phyloP scores from a whole-genome alignment of 2,329 filamentous ascomycete species.

The Aschersonia sp. region DNA sequence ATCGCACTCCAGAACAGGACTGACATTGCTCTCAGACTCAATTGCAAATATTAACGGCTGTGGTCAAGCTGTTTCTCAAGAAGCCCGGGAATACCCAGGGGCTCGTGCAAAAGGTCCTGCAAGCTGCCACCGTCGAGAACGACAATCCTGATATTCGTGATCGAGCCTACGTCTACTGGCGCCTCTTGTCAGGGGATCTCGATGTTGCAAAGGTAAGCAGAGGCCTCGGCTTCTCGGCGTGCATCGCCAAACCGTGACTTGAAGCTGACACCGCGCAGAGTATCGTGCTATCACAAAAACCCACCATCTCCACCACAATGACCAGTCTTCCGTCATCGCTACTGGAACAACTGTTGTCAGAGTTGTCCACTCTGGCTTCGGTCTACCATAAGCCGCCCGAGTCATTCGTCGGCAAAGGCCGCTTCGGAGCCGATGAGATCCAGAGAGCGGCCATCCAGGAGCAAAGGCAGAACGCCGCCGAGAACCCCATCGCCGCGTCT shows the following conservation, averaged over 20 bases:
- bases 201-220: slow-evolving; percentile 66
- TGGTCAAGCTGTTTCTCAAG: slow-evolving; percentile 95
- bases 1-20: neutral
- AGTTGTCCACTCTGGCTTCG: slow-evolving; percentile 87
- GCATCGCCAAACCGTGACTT: neutral
- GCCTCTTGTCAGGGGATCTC: slow-evolving; percentile 80
- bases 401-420: slow-evolving; percentile 92
- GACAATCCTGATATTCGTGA: slow-evolving; percentile 97
- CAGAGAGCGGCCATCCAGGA: slow-evolving; percentile 94
- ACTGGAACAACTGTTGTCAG: slow-evolving; percentile 76
- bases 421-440: slow-evolving; percentile 85
- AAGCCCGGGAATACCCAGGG: slow-evolving; percentile 85
- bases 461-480: slow-evolving; percentile 77
- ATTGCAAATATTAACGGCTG: slow-evolving; percentile 89
- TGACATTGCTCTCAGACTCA: slow-evolving; percentile 51
- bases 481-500: slow-evolving; percentile 86
- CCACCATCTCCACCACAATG: slow-evolving; percentile 88
- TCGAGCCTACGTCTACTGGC: slow-evolving; percentile 96
- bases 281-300: slow-evolving; percentile 86
- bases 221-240: neutral
- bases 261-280: slow-evolving; percentile 27
- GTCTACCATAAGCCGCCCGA: slow-evolving; percentile 98
- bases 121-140: slow-evolving; percentile 82
- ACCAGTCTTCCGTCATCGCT: slow-evolving; percentile 70
- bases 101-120: slow-evolving; percentile 86